Conservation (phyloP, 2,329 filamentous ascomycete genomes). For the Sporothrix brasiliensis region DNA sequence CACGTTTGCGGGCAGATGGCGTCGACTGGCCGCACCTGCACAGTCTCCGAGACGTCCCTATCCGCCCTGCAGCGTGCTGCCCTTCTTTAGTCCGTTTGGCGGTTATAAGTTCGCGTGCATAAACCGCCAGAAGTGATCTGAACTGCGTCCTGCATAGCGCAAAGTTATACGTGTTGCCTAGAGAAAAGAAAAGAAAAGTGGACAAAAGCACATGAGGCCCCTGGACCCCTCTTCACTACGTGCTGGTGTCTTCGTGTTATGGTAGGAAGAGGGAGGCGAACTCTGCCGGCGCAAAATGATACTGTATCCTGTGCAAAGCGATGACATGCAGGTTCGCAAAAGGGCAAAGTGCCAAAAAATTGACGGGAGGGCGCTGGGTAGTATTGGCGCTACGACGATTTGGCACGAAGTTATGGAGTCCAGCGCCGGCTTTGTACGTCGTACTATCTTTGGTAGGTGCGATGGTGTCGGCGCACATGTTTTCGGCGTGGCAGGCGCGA, state of each 20-base stretch:
- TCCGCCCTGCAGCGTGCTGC: constrained; percentile 16
- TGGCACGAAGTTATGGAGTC: too few species aligned
- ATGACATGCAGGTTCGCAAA: constrained; percentile 1
- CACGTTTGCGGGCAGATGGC: too few species aligned
- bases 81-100: not conserved
- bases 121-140: not conserved
- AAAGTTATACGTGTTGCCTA: not conserved
- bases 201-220: constrained; percentile 16
- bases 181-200: not conserved
- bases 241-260: not conserved
- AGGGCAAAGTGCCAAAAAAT: not conserved
- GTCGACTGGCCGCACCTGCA: constrained; percentile 12
- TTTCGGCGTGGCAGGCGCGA: not conserved
- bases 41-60: not conserved
- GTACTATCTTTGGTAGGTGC: too few species aligned
- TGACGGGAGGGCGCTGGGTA: not conserved
- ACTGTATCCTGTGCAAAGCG: constrained; percentile 24
- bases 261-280: too few species aligned
- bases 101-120: not conserved
- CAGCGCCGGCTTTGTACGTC: too few species aligned
- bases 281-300: constrained; percentile 24
- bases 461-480: too few species aligned
- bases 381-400: too few species aligned
- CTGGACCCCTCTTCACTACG: not conserved
- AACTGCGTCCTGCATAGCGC: not conserved